phyloP scores from a whole-genome alignment of 805 yeast genomes.

The Spathaspora passalidarum region DNA sequence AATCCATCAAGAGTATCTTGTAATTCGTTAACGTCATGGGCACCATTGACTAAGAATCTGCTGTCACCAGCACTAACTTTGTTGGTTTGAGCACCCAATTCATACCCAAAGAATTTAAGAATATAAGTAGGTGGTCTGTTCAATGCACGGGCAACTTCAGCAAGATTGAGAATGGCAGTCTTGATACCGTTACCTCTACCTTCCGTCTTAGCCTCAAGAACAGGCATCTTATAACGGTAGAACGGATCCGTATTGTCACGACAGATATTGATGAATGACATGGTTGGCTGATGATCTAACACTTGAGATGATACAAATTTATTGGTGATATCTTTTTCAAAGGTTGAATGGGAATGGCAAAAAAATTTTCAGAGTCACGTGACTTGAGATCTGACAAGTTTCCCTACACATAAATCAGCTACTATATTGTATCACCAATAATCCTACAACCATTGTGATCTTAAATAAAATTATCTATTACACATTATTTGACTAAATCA shows the following conservation, averaged over 20 bases:
- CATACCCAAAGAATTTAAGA: constrained; percentile 93
- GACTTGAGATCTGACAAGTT: no score
- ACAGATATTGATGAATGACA: constrained; percentile 90
- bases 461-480: constrained; percentile 2
- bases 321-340: not conserved
- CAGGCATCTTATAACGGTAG: constrained; percentile 99
- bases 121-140: constrained; percentile 91
- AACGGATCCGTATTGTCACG: constrained; percentile 98
- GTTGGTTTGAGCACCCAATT: constrained; percentile 94
- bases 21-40: constrained; percentile 82
- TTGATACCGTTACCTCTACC: constrained; percentile 99
- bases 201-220: constrained; percentile 93
- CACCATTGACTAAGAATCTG: constrained; percentile 90
- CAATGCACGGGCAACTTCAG: constrained; percentile 92
- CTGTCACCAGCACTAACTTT: constrained; percentile 55
- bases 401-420: no score
- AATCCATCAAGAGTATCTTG: constrained; percentile 95
- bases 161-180: constrained; percentile 85
- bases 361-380: not conserved
- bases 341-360: not conserved
- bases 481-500: constrained; percentile 1
- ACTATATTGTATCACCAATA: no score
- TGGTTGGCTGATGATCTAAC: constrained; percentile 18
- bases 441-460: not conserved
- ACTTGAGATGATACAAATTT: not conserved